These are phyloP conservation scores for Mycena vulgaris DNA, from an alignment of 768 basidiomycete species.

Conservation along the genomic window DNA sequence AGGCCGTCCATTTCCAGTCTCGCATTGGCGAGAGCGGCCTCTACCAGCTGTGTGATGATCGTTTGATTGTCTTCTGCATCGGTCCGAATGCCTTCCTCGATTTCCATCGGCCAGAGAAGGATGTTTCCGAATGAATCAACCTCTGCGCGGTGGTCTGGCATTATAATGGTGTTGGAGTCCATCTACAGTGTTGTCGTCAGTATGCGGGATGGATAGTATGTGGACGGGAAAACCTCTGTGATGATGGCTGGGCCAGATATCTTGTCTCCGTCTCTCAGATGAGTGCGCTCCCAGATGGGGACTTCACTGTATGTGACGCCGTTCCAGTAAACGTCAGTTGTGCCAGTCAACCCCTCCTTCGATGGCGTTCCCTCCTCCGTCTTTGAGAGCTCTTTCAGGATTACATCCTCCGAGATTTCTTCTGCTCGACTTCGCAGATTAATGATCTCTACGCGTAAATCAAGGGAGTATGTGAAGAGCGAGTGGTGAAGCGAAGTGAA, in stretches of 20 bases:
- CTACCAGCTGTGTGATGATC: conserved; percentile 41
- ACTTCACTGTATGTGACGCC: conserved; percentile 39
- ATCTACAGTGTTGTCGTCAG: conserved; percentile 30
- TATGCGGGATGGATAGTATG: not conserved
- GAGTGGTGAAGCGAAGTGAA: conserved; percentile 43
- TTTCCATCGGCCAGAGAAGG: conserved; percentile 43
- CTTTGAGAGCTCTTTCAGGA: conserved; percentile 30
- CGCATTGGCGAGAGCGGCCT: conserved; percentile 42
- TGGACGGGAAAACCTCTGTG: conserved; percentile 38
- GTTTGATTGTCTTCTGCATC: conserved; percentile 35
- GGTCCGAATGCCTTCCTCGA: conserved; percentile 18
- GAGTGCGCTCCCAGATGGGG: conserved; percentile 45
- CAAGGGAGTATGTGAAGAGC: conserved; percentile 46
- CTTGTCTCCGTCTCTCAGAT: conserved; percentile 40
- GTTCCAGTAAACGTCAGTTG: conserved; percentile 39
- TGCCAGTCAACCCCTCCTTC: conserved; percentile 18
- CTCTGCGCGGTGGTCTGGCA: conserved; percentile 45
- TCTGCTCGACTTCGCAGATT: conserved; percentile 43
- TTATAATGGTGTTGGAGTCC: conserved; percentile 46
- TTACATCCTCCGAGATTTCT: conserved; percentile 37
- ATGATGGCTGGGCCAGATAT: conserved; percentile 46
- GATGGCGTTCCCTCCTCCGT: conserved; percentile 28
- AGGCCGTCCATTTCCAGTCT: conserved; percentile 48
- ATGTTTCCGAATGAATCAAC: conserved; percentile 48
- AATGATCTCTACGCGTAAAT: conserved; percentile 44